A percentile compares a stretch with the other conserved stretches of the same genome.
phyloP scores from a whole-genome alignment of 495 filamentous ascomycete genomes.

The Aspergillus saccharolyticus region DNA sequence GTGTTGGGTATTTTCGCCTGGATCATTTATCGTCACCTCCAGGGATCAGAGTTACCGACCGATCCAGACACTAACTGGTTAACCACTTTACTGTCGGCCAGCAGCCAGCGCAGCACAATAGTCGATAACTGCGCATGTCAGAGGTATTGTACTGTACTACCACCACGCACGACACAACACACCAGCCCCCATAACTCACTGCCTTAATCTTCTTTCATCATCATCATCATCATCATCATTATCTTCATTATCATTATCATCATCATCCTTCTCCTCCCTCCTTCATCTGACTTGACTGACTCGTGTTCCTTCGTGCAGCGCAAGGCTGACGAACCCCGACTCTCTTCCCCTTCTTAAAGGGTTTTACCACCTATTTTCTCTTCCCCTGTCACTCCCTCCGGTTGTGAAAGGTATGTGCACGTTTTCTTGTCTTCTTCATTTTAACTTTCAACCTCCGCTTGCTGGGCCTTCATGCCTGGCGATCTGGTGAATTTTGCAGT shows the following conservation, averaged over 20 bases:
- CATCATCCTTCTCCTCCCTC: not conserved
- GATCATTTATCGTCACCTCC: conserved; percentile 11
- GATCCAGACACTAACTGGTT: conserved; percentile 31
- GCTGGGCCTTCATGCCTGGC: not conserved
- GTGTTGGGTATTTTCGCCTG: conserved; percentile 25
- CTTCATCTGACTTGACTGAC: conserved; percentile 14
- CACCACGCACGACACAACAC: not conserved
- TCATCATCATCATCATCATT: not conserved
- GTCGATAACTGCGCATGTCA: conserved; percentile 13
- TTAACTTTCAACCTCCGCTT: not conserved
- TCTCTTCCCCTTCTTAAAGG: conserved; percentile 1
- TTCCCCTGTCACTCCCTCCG: conserved; percentile 30
- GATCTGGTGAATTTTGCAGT: not conserved
- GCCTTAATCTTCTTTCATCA: not conserved
- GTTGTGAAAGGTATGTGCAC: conserved; percentile 24
- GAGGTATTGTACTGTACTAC: not conserved
- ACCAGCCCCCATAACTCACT: not conserved
- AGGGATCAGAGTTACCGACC: conserved; percentile 25
- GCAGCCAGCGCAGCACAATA: conserved; percentile 18
- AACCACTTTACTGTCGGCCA: too few relatives aligned
- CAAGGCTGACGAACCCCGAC: conserved; percentile 7
- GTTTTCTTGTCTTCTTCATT: not conserved
- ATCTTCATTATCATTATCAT: not conserved
- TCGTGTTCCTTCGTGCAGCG: conserved; percentile 16
- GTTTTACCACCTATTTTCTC: conserved; percentile 5